Evolutionary conservation across 352 stramenopile genomes (phyloP), one percentile per base, ranked within the genome.

Genomic region (Poterioochromonas sp.): DNA sequence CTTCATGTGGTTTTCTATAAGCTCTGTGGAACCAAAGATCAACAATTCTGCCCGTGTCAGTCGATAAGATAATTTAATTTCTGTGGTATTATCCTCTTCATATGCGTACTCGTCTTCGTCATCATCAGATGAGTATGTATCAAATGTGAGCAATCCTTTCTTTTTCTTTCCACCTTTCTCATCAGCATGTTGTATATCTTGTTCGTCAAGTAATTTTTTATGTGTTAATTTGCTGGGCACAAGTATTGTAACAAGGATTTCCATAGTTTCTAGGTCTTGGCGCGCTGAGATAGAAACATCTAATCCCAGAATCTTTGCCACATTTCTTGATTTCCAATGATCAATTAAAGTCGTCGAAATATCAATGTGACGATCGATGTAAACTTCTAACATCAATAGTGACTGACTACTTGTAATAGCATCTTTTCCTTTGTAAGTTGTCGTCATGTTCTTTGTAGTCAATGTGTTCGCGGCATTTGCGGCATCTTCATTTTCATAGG

Each of bases 181-280:
- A 29, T 35, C 62, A 29, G 8, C 15, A 71, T 71, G 2, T 5
- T 58, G 47, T 26, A 15, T 15, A 15, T 58, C 26, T 58, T 15
- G 15, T 26, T 58, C 47, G 47, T 44, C 32, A 12, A 74, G 32
- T 37, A 74, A 34, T 54, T n/a, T 5, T 29, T 62, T 12, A n/a
- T 54, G 29, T 35, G 58, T 35, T 68, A 29, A 29, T 26, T 39
- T 32, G 34, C 58, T 68, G 15, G 62, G 62, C 15, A 71, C 12
- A 29, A 44, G 39, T 15, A 71, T 11, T 41, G 39, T 71, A 3
- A 69, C 39, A 44, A 18, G 5, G 15, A 78, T 41, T 3, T 37
- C 2, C 34, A 78, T 11, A 15, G 70, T 68, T 34, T 78, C 71
- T 18, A 78, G 34, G 34, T 78, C 71, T 69, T 78, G 71, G 3